Percentiles rank a stretch among this genome's conserved stretches.
Evolutionary conservation across 805 yeast genomes (phyloP).

Genomic region (Candida wancherniae): DNA sequence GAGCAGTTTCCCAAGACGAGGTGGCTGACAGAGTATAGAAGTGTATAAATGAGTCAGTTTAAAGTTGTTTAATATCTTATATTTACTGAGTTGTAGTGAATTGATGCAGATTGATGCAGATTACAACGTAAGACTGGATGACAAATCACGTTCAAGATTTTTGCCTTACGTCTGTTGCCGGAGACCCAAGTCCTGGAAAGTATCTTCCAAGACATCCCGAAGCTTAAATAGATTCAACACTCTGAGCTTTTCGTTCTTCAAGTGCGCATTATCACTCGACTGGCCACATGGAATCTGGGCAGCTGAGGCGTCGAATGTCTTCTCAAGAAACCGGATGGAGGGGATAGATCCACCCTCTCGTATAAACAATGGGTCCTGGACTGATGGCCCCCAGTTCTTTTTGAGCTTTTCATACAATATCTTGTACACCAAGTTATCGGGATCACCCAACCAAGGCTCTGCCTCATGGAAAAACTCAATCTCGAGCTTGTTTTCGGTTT

Average conservation of each 20-base stretch:
- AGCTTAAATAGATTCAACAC: slow-evolving; percentile 73
- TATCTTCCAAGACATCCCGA: slow-evolving; percentile 55
- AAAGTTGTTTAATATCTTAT: no score
- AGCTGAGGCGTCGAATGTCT: slow-evolving; percentile 78
- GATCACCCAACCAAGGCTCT: slow-evolving; percentile 95
- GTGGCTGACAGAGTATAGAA: no score
- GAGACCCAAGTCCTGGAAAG: slow-evolving; percentile 40
- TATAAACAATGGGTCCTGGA: slow-evolving; percentile 68
- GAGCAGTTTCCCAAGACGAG: no score
- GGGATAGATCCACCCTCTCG: slow-evolving; percentile 98
- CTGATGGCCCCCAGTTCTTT: slow-evolving; percentile 59
- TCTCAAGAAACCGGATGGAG: slow-evolving; percentile 78
- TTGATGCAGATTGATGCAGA: no score
- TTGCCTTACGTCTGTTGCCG: background rate
- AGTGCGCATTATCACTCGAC: slow-evolving; percentile 89
- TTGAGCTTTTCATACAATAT: slow-evolving; percentile 58
- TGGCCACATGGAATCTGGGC: slow-evolving; percentile 97
- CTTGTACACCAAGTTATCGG: slow-evolving; percentile 66
- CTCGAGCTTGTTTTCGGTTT: slow-evolving; percentile 57
- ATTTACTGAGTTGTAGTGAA: no score
- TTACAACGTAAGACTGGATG: background rate
- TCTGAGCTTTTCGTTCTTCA: slow-evolving; percentile 80
- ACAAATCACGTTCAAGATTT: background rate
- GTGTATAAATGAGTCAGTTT: no score
- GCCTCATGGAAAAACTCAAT: slow-evolving; percentile 75